Base-by-base conservation (phyloP, 495 filamentous ascomycete species). In the Melanomma pulvis-pyrius region DNA sequence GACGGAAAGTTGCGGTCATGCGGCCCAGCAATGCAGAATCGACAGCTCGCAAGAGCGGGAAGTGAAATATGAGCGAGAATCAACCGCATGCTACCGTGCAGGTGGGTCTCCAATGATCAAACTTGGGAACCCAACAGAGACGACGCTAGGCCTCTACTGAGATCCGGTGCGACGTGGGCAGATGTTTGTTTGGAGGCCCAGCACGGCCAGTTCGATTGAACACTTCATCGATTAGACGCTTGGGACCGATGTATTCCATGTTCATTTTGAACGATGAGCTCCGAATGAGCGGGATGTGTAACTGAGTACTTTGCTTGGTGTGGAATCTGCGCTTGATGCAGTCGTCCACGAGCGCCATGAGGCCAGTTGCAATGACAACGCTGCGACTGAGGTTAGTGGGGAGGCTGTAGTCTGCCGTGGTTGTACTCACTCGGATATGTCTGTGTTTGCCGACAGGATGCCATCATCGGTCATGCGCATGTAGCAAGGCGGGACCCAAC, bases 341-440 rank as follows among this genome's bases (percentile, higher is more conserved):
- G 77, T 98, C 93, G 72, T 98, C 94, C 62, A 96, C 89, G 48
- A 98, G 86, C 7, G 90, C 87, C 50, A 96, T 90, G 71, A 98
- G 82, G 41, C 93, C 94, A 52, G 93, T 93, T 24, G 93, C 88
- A 60, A 98, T 86, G 71, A 98, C 89, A 66, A 92, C 89, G 73
- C 93, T 96, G 60, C 28, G 55, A 41, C 46, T 63, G 41, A 57
- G 26, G 59, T 77, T 74, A 74, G 73, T 60, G 26, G 47, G 34
- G n/a, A 13, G 21, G 28, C 7, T 28, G 8, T 19, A n/a, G 26
- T 13, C 21, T 75, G 61, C 34, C 51, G 25, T 24, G 57, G n/a
- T 36, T 36, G 53, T 52, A 90, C 92, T 91, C 87, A 97, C 93
- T 98, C 94, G 67, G 91, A 90, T 76, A 93, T 84, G 74, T 97